Percentiles rank a stretch among this genome's conserved stretches.
Conservation (phyloP, 2,329 filamentous ascomycete species). For the Cladorrhinum sp. region DNA sequence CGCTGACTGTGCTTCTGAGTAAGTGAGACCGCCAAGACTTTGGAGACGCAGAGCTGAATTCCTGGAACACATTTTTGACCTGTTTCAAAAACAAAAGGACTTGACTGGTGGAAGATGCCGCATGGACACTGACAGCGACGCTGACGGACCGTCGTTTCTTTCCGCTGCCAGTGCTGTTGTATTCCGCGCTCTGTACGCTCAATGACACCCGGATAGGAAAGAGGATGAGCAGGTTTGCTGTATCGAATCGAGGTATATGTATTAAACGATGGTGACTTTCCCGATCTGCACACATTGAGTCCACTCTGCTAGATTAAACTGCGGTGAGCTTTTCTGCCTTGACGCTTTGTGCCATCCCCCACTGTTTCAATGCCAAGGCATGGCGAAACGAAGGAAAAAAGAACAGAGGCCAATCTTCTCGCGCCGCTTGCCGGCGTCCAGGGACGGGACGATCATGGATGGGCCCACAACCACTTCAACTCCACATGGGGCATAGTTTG, state of each 20-base stretch:
- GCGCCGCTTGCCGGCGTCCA: constrained; percentile 15
- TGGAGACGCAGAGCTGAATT: not conserved
- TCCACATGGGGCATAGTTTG: not conserved
- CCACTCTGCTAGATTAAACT: not conserved
- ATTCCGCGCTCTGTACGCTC: not conserved
- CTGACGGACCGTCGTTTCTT: not conserved
- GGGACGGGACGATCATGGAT: constrained; percentile 13
- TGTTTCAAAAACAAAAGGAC: constrained; percentile 13
- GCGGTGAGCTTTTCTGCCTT: not conserved
- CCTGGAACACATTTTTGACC: not conserved
- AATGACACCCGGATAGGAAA: not conserved
- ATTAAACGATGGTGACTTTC: not conserved
- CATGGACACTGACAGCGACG: constrained; percentile 4
- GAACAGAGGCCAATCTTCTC: constrained; percentile 3
- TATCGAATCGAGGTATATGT: not conserved
- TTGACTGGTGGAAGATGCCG: constrained; percentile 4
- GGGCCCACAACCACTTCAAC: not conserved
- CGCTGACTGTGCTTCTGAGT: not conserved
- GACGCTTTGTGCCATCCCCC: not conserved
- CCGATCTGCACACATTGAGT: not conserved
- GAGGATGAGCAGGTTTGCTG: not conserved
- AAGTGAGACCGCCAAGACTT: constrained; percentile 5
- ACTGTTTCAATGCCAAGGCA: not conserved
- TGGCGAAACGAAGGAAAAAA: not conserved
- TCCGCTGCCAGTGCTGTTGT: not conserved